phyloP scores from a whole-genome alignment of 2,329 filamentous ascomycete species.

The Daldinia sp. region DNA sequence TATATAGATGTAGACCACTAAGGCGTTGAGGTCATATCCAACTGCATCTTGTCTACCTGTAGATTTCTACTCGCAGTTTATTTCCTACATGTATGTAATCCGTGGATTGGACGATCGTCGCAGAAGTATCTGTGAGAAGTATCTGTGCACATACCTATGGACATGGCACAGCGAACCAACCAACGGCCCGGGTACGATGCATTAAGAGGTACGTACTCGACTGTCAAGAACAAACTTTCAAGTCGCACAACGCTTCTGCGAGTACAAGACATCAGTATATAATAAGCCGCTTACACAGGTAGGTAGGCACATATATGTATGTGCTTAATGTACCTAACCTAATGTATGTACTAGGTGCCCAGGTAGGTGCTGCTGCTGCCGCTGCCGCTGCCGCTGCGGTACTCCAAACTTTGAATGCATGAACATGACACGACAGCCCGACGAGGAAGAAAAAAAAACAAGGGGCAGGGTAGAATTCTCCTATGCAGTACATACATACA shows the following conservation, averaged over 20 bases:
- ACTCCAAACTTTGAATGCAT: constrained; percentile 20
- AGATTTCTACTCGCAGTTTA: background rate
- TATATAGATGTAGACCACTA: background rate
- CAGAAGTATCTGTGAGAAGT: no score
- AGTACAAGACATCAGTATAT: background rate
- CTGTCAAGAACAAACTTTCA: background rate
- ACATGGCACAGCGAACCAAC: constrained; percentile 13
- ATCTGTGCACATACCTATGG: no score
- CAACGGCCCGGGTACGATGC: no score
- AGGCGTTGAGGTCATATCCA: background rate
- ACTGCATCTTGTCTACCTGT: background rate
- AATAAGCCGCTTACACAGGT: no score
- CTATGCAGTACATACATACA: constrained; percentile 1
- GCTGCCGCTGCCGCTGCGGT: constrained; percentile 1
- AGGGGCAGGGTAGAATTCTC: constrained; percentile 31
- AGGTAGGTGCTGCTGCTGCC: no score
- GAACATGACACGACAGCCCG: constrained; percentile 30
- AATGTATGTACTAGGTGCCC: no score
- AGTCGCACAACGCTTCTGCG: constrained; percentile 8
- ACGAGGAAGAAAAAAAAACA: constrained; percentile 21
- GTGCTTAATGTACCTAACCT: no score
- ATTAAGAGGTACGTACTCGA: no score
- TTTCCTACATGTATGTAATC: background rate
- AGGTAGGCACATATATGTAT: no score
- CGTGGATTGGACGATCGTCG: no score